Base-by-base conservation (phyloP, 768 basidiomycete genomes). In the Russula abietina region DNA sequence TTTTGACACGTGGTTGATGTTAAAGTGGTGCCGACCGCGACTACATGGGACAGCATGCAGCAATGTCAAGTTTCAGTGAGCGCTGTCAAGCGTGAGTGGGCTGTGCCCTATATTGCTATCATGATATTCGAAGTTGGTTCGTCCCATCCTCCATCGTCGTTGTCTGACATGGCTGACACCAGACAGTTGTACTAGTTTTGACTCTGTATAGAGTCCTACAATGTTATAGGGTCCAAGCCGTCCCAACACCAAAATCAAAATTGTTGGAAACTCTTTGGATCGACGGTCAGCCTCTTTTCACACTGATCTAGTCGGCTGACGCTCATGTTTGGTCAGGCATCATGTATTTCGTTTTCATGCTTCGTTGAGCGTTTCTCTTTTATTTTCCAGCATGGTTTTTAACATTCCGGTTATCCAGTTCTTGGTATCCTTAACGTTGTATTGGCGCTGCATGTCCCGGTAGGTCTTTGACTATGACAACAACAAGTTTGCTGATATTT, bases 331-430 rank as follows among this genome's bases (percentile, higher is more conserved):
- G 33, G 4, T 14, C 16, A 66, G 65, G 65, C 11, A 33, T 60
- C 7, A 65, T 66, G 5, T 66, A 66, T 55, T 66, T 65, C 17
- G 50, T 66, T n/a, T 65, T 65, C 63, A 60, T 66, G 65, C 22
- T 30, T 65, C 26, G 32, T 59, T 66, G 33, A 59, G 63, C 14
- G 14, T 51, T 38, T 50, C 8, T 12, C 10, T 41, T n/a, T 17
- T 12, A 14, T 33, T 41, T 14, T 12, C 5, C 0, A 0, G 8
- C 26, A 4, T 33, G 26, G 22, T 4, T 12, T 1, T 14, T 17
- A 22, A 55, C 43, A 32, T 32, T 24, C 11, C 24, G 10, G 7
- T 12, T 36, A 8, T 28, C 8, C 19, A 66, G 63, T 59, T 7
- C 30, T 66, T n/a, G 65, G 63, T 4, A 22, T 60, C 6, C 26